Evolutionary conservation across 352 stramenopile genomes (phyloP).

Genomic region (Pythium folliculosum): DNA sequence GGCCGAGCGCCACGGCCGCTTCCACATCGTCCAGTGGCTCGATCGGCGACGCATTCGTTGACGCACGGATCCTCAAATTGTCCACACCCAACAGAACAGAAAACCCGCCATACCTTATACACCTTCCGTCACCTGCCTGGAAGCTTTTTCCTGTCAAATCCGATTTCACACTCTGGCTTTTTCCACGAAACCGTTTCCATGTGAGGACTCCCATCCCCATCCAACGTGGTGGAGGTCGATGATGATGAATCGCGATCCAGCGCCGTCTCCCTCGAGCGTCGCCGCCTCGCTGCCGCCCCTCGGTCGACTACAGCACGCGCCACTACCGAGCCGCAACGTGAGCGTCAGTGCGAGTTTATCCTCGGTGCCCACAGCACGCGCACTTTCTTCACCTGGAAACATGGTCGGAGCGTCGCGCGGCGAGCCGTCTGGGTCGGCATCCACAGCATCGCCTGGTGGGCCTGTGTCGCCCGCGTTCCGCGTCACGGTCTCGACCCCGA

Average conservation of each 20-base stretch:
- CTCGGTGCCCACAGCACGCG: too few relatives aligned
- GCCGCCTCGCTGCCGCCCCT: too few relatives aligned
- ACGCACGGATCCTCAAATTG: not conserved
- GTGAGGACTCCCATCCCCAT: not conserved
- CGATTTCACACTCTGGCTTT: conserved; percentile 1
- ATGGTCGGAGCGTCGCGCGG: not conserved
- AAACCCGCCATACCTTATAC: too few relatives aligned
- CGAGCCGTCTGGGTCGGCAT: not conserved
- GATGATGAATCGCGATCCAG: not conserved
- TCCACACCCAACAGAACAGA: too few relatives aligned
- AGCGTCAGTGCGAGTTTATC: too few relatives aligned
- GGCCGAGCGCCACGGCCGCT: conserved; percentile 17
- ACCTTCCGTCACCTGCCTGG: not conserved
- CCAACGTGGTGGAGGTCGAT: not conserved
- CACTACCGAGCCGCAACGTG: too few relatives aligned
- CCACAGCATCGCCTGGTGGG: too few relatives aligned
- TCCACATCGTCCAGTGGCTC: conserved; percentile 24
- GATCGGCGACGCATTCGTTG: not conserved
- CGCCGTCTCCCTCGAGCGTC: too few relatives aligned
- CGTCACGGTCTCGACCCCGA: not conserved
- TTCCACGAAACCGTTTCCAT: not conserved
- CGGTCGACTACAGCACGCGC: not conserved
- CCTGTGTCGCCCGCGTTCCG: too few relatives aligned
- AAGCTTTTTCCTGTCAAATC: not conserved
- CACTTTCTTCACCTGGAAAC: not conserved